Evolutionary conservation across 129 eudicot species (phyloP), one percentile per base, ranked within the genome.

Genomic region (Lonicera japonica): DNA sequence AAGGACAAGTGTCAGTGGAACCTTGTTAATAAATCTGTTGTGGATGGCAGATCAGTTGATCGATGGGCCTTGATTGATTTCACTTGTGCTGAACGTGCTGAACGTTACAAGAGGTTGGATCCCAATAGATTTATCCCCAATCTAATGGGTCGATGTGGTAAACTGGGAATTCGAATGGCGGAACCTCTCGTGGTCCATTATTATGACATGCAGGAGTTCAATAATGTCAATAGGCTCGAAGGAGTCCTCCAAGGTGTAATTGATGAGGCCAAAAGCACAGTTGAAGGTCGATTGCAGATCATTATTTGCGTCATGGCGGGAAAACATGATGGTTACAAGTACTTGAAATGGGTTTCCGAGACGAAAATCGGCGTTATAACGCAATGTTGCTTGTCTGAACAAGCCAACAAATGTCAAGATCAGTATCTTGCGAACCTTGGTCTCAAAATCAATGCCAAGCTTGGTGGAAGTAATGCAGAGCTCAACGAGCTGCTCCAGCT

Each of bases 31-130:
- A 81, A 70, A 59, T 60, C 83, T 12, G 61, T 90, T 4, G 77
- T 74, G 14, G 74, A 68, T 14, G 97, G 83, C 13, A 81, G 65
- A 65, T 12, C 81, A 0, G 15, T 73, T 14, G 84, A 81, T 12
- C 71, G 90, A 48, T 90, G 97, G 97, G 97, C 84, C 0, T 17
- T 86, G 60, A 53, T 90, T 9, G 95, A 90, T 67, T 86, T 90
- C 64, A 80, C 76, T 13, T 12, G 25, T 0, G 50, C 19, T 9
- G n/a, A n/a, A n/a, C n/a, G n/a, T n/a, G n/a, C n/a, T n/a, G 77
- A 51, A 16, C 73, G 69, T 21, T 36, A 14, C 14, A 19, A 40
- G 15, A 0, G 14, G 60, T 63, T 83, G 23, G 18, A 63, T 19
- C 54, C 25, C 10, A 48, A 67, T 0, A 21, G 13, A 4, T 86